A percentile compares a stretch with the other conserved stretches of the same genome.
phyloP scores from a whole-genome alignment of 257 asterid genomes.

The Anisodus tanguticus region DNA sequence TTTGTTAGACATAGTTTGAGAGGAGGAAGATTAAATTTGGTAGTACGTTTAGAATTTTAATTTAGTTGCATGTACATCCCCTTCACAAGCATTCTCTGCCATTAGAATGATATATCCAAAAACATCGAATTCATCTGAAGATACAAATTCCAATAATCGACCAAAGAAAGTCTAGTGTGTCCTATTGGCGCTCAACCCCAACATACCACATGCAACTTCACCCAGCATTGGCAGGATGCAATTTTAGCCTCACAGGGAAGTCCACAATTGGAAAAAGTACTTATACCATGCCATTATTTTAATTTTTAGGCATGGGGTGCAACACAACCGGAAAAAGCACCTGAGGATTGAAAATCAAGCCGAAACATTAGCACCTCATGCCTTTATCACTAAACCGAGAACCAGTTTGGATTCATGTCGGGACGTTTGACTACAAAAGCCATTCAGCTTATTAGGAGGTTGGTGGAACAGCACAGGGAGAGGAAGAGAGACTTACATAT shows the following conservation, averaged over 20 bases:
- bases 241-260: background rate
- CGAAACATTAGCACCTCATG: background rate
- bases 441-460: no score
- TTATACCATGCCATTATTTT: background rate
- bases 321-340: background rate
- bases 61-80: background rate
- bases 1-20: background rate
- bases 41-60: background rate
- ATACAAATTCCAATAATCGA: background rate
- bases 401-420: no score
- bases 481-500: no score
- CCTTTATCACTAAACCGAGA: background rate
- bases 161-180: background rate
- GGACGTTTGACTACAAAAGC: no score
- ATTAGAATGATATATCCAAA: background rate
- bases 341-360: background rate
- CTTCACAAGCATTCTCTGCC: constrained; percentile 7
- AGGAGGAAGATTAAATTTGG: background rate
- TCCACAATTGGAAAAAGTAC: background rate
- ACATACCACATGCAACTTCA: background rate
- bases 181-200: background rate
- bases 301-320: background rate
- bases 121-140: constrained; percentile 19
- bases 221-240: constrained; percentile 18
- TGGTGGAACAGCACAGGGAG: no score